Evolutionary conservation across 2,329 filamentous ascomycete genomes (phyloP), one percentile per base, ranked within the genome.

Genomic region (Diaporthe batatas): DNA sequence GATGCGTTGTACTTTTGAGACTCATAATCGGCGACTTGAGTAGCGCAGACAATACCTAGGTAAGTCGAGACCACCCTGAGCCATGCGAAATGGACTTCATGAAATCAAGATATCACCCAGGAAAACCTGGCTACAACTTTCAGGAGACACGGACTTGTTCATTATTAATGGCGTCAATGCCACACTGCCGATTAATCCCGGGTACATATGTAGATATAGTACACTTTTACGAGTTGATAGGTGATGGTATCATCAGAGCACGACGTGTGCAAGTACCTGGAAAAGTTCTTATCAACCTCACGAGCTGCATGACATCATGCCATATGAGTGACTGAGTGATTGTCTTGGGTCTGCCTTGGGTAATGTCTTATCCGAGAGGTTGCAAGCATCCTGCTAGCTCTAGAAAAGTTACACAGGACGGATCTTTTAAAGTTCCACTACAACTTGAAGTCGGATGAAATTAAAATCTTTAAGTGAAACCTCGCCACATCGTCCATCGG

Each of bases 301-400:
- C 7, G 29, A 32, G 59, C 18, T 49, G 59, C 11, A 29, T 49
- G 29, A 49, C 59, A 47, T 64, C 58, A 47, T 10, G 44, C 47
- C 57, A n/a, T 29, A 11, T 7, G 29, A 23, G 36, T 39, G 12
- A 62, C 29, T 44, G 2, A 6, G 3, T 18, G 58, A 8, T 21
- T 3, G 25, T 64, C 39, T 47, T 32, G 16, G 23, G 14, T 18
- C 6, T 3, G 36, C 23, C 1, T 25, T 47, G 59, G 59, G 18
- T 64, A 64, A 64, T 64, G 14, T 11, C 59, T 64, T 64, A 64
- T 11, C 42, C 59, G 59, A 16, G 59, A 49, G 59, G 12, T 34
- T 10, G 36, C 36, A 39, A 36, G 25, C 47, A 16, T 16, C 14
- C 32, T 12, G 16, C 42, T 29, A 16, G 23, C 39, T 44, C 23